Evolutionary conservation across 192 early-diverging fungal species (phyloP).

Genomic region (Gaertneriomyces semiglobifer): DNA sequence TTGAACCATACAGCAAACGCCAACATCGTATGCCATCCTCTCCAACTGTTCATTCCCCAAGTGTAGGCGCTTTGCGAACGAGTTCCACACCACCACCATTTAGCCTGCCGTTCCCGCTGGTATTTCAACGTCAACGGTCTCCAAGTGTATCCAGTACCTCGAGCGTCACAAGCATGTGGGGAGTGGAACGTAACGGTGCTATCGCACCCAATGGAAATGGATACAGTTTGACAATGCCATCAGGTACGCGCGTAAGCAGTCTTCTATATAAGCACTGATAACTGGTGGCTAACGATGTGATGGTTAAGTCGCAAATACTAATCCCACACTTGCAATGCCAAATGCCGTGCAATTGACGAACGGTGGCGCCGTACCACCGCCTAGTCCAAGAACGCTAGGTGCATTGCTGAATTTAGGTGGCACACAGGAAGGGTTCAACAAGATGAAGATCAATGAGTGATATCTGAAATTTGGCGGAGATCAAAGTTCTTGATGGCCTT

Average conservation of each 20-base stretch:
- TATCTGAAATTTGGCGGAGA: too few species aligned
- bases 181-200: background rate
- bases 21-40: slow-evolving; percentile 30
- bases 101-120: slow-evolving; percentile 17
- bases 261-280: too few species aligned
- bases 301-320: too few species aligned
- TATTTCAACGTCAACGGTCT: slow-evolving; percentile 28
- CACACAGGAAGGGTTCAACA: slow-evolving; percentile 36
- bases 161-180: slow-evolving; percentile 13
- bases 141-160: slow-evolving; percentile 12
- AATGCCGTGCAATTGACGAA: too few species aligned
- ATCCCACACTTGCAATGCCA: too few species aligned
- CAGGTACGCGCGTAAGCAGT: too few species aligned
- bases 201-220: background rate
- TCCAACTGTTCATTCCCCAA: slow-evolving; percentile 21
- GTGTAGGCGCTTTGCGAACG: slow-evolving; percentile 6
- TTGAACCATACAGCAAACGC: slow-evolving; percentile 39
- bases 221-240: too few species aligned
- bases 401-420: slow-evolving; percentile 43
- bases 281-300: too few species aligned
- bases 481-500: too few species aligned
- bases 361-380: background rate
- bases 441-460: slow-evolving; percentile 36
- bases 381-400: slow-evolving; percentile 27
- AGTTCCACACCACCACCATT: slow-evolving; percentile 20